Conservation (phyloP, 2,329 filamentous ascomycete genomes). For the Talaromyces sp. region DNA sequence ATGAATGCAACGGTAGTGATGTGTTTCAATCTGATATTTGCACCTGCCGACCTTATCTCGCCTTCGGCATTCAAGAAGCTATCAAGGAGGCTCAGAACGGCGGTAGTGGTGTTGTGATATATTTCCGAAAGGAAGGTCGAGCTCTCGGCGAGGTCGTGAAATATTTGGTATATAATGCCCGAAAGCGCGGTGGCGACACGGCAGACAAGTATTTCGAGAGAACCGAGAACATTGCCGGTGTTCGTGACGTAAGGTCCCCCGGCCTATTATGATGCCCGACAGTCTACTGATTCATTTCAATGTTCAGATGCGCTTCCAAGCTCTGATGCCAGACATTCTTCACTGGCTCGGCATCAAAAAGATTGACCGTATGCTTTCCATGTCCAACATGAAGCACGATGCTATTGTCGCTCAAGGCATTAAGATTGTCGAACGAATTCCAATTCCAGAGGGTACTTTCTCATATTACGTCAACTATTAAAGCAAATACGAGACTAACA, state of each 20-base stretch:
- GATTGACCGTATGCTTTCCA: conserved; percentile 97
- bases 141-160: conserved; percentile 95
- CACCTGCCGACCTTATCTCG: conserved; percentile 86
- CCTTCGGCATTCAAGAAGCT: conserved; percentile 95
- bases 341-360: conserved; percentile 98
- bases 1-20: conserved; percentile 92
- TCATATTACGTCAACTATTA: not conserved
- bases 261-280: not conserved
- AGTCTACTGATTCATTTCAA: not conserved
- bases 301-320: conserved; percentile 86
- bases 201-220: conserved; percentile 73
- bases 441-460: conserved; percentile 65
- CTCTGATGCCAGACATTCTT: conserved; percentile 93
- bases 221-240: conserved; percentile 96
- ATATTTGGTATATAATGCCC: conserved; percentile 62
- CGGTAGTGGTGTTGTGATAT: conserved; percentile 92
- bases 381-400: conserved; percentile 72
- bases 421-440: conserved; percentile 82
- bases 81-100: conserved; percentile 95
- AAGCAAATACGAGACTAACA: not conserved
- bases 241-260: conserved; percentile 57
- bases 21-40: conserved; percentile 98
- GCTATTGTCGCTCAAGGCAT: conserved; percentile 51
- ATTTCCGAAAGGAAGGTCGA: conserved; percentile 96
- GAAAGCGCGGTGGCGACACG: conserved; percentile 41